Conservation (phyloP, 257 asterid genomes). For the Nicotiana benthamiana region DNA sequence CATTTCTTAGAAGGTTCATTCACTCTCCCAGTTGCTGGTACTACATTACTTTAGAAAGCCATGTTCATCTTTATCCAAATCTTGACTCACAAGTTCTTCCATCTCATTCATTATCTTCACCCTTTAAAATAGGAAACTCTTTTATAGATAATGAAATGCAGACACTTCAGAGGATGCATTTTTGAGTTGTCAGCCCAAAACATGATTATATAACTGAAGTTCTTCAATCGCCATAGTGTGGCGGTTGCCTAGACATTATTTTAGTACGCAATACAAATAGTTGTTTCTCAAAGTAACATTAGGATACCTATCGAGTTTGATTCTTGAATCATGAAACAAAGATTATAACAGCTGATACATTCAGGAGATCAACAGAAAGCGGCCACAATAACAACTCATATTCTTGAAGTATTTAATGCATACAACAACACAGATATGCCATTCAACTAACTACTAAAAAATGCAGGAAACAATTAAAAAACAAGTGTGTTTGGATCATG, state of each 20-base stretch:
- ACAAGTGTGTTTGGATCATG: background rate
- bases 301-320: background rate
- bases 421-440: background rate
- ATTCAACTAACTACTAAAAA: background rate
- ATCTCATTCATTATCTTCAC: background rate
- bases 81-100: background rate
- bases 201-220: background rate
- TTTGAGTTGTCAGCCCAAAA: background rate
- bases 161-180: background rate
- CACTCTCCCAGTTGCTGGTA: background rate
- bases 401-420: background rate
- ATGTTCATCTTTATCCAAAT: too few species aligned
- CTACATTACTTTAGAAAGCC: too few species aligned
- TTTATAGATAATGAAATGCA: background rate
- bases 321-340: background rate
- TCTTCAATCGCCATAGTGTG: background rate
- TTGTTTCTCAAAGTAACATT: background rate
- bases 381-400: background rate
- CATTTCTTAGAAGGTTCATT: background rate
- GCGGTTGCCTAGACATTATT: background rate
- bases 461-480: background rate
- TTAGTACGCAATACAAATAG: background rate
- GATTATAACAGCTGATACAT: background rate
- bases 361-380: background rate
- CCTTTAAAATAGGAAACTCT: background rate